These are phyloP conservation scores for Moelleriella libera DNA, from an alignment of 2,329 filamentous ascomycete species.

Conservation along the genomic window DNA sequence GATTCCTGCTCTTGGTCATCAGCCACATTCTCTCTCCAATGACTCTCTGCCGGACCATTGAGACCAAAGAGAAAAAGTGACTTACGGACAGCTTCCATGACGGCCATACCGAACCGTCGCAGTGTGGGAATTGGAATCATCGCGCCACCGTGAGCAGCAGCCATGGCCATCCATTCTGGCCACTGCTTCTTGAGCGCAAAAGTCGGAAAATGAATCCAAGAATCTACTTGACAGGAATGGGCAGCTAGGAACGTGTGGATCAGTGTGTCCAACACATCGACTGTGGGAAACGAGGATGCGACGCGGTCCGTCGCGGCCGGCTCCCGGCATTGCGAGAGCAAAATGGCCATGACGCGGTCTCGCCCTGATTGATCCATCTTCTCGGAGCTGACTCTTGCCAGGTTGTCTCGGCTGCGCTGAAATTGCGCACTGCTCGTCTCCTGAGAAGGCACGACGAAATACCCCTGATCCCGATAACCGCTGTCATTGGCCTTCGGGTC, in stretches of 20 bases:
- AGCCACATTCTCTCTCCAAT: no score
- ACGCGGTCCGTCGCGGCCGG: conserved; percentile 34
- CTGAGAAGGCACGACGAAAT: conserved; percentile 26
- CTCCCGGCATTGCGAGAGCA: conserved; percentile 43
- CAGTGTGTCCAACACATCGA: conserved; percentile 44
- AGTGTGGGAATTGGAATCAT: conserved; percentile 42
- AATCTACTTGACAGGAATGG: conserved; percentile 40
- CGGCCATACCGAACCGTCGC: conserved; percentile 44
- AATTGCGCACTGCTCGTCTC: conserved; percentile 24
- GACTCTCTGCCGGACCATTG: no score
- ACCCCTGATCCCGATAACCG: conserved; percentile 27
- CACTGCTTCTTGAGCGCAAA: conserved; percentile 39
- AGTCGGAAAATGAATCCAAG: conserved; percentile 48
- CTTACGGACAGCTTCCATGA: conserved; percentile 36
- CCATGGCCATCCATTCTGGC: conserved; percentile 45
- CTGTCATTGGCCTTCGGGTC: conserved; percentile 28
- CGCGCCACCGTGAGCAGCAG: conserved; percentile 46
- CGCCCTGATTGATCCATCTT: conserved; percentile 32
- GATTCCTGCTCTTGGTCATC: conserved; percentile 9
- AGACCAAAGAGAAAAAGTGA: conserved; percentile 1
- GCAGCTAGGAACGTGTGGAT: conserved; percentile 45
- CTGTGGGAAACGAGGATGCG: conserved; percentile 47
- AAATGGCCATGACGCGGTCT: conserved; percentile 50
- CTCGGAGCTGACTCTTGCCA: conserved; percentile 26
- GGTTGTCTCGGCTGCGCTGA: conserved; percentile 20